These are phyloP conservation scores for Lactifluus rugatus DNA, from an alignment of 768 basidiomycete species.

Conservation along the genomic window DNA sequence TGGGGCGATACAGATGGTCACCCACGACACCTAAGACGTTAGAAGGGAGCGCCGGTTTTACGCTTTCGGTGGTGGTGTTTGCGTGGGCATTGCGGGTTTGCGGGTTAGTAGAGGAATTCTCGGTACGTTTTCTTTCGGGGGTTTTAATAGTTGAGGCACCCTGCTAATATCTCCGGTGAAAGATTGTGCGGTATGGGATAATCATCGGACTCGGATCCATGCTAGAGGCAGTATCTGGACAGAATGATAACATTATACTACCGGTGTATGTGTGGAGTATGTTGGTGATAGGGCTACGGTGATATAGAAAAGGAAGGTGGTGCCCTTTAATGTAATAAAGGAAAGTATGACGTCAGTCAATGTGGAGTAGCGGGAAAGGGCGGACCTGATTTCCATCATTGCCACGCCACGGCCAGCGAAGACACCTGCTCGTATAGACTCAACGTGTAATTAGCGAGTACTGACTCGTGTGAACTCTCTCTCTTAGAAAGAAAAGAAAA, in stretches of 20 bases:
- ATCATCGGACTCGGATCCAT: slow-evolving; percentile 57
- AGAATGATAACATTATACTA: slow-evolving; percentile 95
- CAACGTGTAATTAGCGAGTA: too few species aligned
- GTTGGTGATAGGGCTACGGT: slow-evolving; percentile 26
- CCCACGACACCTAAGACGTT: slow-evolving; percentile 77
- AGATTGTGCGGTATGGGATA: slow-evolving; percentile 53
- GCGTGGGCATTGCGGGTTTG: slow-evolving; percentile 63
- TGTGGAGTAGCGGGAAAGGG: not conserved
- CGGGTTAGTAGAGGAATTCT: slow-evolving; percentile 65
- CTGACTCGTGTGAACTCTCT: not conserved
- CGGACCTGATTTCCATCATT: not conserved
- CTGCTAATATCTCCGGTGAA: slow-evolving; percentile 12
- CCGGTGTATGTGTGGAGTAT: slow-evolving; percentile 96
- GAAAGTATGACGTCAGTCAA: not conserved
- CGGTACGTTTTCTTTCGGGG: slow-evolving; percentile 41
- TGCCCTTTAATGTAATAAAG: not conserved
- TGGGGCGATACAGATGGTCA: slow-evolving; percentile 80
- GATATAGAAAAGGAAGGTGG: not conserved
- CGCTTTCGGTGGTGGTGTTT: slow-evolving; percentile 53
- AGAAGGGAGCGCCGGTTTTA: slow-evolving; percentile 84
- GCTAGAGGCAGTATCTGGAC: slow-evolving; percentile 85
- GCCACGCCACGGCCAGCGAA: slow-evolving; percentile 6
- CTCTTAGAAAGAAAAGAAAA: not conserved
- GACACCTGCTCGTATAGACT: not conserved
- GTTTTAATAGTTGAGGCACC: not conserved